phyloP scores from a whole-genome alignment of 2,329 filamentous ascomycete genomes.

The Byssothecium circinans region DNA sequence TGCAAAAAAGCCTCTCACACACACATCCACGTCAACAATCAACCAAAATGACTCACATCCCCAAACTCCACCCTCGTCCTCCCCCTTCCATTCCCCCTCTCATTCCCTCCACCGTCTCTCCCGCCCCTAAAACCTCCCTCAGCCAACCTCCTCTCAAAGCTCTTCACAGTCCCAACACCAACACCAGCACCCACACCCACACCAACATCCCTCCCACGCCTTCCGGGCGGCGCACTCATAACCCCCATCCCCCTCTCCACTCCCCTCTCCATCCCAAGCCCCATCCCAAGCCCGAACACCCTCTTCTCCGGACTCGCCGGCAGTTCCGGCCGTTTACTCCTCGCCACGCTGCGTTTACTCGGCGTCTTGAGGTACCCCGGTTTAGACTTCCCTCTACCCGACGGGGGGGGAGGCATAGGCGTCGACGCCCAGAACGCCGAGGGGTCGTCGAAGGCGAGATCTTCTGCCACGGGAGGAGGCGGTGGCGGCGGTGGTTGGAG shows the following conservation, averaged over 20 bases:
- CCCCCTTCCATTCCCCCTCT: slow-evolving; percentile 12
- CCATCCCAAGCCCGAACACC: slow-evolving; percentile 8
- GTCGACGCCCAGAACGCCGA: slow-evolving; percentile 33
- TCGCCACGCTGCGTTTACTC: slow-evolving; percentile 43
- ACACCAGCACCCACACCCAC: slow-evolving; percentile 7
- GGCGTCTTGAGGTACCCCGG: slow-evolving; percentile 52
- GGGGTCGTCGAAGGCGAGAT: slow-evolving; percentile 16
- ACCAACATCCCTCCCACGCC: slow-evolving; percentile 1
- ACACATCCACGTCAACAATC: background rate
- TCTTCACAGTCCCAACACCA: too few relatives aligned
- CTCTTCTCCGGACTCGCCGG: slow-evolving; percentile 31
- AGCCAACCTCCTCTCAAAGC: slow-evolving; percentile 36
- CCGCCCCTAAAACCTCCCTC: slow-evolving; percentile 30
- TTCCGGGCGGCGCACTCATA: slow-evolving; percentile 35
- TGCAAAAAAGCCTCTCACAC: background rate
- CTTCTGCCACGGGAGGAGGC: slow-evolving; percentile 24
- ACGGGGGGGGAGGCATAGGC: slow-evolving; percentile 21
- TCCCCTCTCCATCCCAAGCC: background rate
- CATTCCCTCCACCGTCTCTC: background rate
- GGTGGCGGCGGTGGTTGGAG: slow-evolving; percentile 11
- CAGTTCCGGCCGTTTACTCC: slow-evolving; percentile 33
- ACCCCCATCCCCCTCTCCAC: slow-evolving; percentile 11
- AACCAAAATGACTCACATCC: slow-evolving; percentile 25
- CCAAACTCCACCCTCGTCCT: slow-evolving; percentile 25
- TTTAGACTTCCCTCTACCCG: too few relatives aligned